A percentile compares a stretch with the other conserved stretches of the same genome.
These are phyloP conservation scores for Pisolithus tinctorius DNA, from an alignment of 768 basidiomycete genomes.

Conservation along the genomic window DNA sequence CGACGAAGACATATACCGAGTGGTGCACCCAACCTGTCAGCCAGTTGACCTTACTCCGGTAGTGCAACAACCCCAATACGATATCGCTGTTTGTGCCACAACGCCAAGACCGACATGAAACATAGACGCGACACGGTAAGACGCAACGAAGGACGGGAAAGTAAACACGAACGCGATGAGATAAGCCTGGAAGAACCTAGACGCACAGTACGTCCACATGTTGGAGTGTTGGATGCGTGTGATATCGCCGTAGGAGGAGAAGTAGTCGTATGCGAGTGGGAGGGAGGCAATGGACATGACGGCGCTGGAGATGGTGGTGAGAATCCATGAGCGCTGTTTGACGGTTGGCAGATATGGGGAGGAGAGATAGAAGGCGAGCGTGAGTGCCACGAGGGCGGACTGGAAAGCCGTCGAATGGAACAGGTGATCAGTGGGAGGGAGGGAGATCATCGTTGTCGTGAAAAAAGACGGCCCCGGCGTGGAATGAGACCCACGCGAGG, in stretches of 20 bases:
- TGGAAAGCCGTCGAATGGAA: background rate
- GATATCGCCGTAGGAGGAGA: conserved; percentile 19
- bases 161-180: conserved; percentile 26
- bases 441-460: no score
- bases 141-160: conserved; percentile 35
- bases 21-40: conserved; percentile 54
- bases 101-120: conserved; percentile 1
- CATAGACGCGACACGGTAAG: conserved; percentile 35
- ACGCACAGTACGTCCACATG: conserved; percentile 17
- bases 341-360: conserved; percentile 25
- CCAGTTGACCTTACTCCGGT: conserved; percentile 40
- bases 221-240: conserved; percentile 17
- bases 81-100: conserved; percentile 32
- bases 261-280: conserved; percentile 31
- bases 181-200: conserved; percentile 42
- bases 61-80: conserved; percentile 37
- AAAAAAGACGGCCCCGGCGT: no score
- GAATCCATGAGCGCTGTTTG: conserved; percentile 43
- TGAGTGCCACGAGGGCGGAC: background rate
- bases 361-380: conserved; percentile 14
- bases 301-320: conserved; percentile 35
- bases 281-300: conserved; percentile 36
- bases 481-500: no score
- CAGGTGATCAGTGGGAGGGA: background rate
- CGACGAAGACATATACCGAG: conserved; percentile 34